Percentiles rank a stretch among this genome's conserved stretches.
Evolutionary conservation across 805 yeast genomes (phyloP).

Genomic region (Tetrapisispora taiwanensis): DNA sequence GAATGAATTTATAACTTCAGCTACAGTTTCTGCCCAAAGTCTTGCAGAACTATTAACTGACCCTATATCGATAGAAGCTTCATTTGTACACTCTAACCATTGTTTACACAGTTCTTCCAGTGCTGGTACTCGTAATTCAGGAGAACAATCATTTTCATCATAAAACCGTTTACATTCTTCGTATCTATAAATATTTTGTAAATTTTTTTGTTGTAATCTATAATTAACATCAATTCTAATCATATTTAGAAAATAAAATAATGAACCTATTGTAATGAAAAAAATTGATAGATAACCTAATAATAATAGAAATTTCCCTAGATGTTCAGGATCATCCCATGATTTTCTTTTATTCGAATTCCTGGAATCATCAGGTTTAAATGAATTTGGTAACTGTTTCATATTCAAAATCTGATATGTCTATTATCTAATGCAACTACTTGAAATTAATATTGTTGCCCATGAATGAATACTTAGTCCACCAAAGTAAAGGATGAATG

Average conservation of each 20-base stretch:
- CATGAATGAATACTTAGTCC: too few relatives aligned
- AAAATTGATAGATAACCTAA: conserved; percentile 46
- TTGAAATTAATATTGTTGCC: too few relatives aligned
- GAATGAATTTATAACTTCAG: conserved; percentile 72
- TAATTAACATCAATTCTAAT: conserved; percentile 59
- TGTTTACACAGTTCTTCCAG: conserved; percentile 55
- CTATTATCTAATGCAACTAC: too few relatives aligned
- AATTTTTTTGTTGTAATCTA: conserved; percentile 53
- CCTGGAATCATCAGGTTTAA: not conserved
- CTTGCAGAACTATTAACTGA: conserved; percentile 35
- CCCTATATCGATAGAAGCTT: not conserved
- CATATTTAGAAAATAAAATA: conserved; percentile 43
- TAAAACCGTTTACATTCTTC: conserved; percentile 61
- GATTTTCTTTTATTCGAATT: not conserved
- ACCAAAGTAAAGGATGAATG: too few relatives aligned
- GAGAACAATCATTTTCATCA: conserved; percentile 59
- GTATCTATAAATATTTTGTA: conserved; percentile 52
- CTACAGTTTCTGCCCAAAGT: conserved; percentile 72
- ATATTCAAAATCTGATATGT: not conserved
- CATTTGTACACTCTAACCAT: conserved; percentile 70
- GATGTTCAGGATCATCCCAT: conserved; percentile 6
- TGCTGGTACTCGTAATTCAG: conserved; percentile 59
- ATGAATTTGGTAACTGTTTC: not conserved
- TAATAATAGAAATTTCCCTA: conserved; percentile 45
- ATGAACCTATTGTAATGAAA: conserved; percentile 40